These are phyloP conservation scores for Raphanus sativus DNA, from an alignment of 345 rosid species.

Conservation along the genomic window DNA sequence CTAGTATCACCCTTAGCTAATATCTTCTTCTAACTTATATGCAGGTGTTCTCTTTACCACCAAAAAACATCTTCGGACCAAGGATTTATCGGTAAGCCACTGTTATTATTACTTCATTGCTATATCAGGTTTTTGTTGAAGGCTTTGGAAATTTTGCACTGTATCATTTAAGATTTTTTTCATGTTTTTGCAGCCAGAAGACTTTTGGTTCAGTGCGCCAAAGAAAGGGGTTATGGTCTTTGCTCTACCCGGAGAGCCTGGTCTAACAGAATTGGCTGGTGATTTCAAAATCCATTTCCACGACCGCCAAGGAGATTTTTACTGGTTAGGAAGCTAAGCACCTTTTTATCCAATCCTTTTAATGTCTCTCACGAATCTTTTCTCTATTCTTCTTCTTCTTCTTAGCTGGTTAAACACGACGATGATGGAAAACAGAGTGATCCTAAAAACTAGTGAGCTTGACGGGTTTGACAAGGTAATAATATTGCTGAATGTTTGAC, in stretches of 20 bases:
- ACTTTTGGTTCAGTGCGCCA: conserved; percentile 86
- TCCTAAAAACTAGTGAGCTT: conserved; percentile 60
- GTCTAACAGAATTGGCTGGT: conserved; percentile 71
- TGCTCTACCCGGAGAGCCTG: conserved; percentile 88
- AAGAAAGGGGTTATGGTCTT: conserved; percentile 90
- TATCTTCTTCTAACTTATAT: not conserved
- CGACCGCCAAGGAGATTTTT: conserved; percentile 91
- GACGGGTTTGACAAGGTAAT: conserved; percentile 82
- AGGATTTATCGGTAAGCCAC: conserved; percentile 63
- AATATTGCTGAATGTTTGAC: not conserved
- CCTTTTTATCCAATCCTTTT: not conserved
- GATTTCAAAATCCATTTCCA: conserved; percentile 88
- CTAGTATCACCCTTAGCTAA: conserved; percentile 10
- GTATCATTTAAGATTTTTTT: not conserved
- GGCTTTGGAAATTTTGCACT: conserved; percentile 6
- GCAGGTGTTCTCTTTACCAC: conserved; percentile 81
- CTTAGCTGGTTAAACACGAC: conserved; percentile 84
- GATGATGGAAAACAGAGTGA: conserved; percentile 75
- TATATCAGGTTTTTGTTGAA: not conserved
- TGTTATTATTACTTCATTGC: not conserved
- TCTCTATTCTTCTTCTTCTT: not conserved
- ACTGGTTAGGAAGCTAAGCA: conserved; percentile 56
- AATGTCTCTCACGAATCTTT: conserved; percentile 18
- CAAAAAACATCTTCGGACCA: conserved; percentile 75
- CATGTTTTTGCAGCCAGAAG: conserved; percentile 61